Percentiles rank a stretch among this genome's conserved stretches.
These are phyloP conservation scores for Botrytis fragariae DNA, from an alignment of 2,329 filamentous ascomycete genomes.

Conservation along the genomic window DNA sequence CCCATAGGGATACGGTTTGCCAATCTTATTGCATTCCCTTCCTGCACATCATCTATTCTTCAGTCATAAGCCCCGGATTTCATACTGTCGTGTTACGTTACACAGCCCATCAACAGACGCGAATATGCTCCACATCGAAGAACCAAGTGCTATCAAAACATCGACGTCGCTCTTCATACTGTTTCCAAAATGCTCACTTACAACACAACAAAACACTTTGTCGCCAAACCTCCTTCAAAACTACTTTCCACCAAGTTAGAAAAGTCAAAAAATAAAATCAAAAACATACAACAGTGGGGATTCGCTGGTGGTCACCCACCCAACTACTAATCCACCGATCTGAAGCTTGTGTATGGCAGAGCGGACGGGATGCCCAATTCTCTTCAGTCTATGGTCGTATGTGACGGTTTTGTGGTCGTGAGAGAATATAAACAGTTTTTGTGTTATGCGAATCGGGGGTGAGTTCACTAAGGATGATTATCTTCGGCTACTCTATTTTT, in stretches of 20 bases:
- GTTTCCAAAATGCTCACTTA: not conserved
- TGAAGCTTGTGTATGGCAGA: constrained; percentile 13
- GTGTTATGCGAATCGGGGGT: not conserved
- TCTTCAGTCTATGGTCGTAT: too few species aligned
- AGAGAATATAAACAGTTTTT: not conserved
- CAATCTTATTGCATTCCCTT: not conserved
- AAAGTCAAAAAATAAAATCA: not conserved
- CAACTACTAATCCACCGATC: constrained; percentile 13
- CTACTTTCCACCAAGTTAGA: not conserved
- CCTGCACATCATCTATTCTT: not conserved
- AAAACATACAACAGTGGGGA: not conserved
- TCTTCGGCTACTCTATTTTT: not conserved
- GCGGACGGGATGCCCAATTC: constrained; percentile 13
- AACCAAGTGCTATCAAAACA: not conserved
- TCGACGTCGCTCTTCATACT: not conserved
- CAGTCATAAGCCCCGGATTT: too few species aligned
- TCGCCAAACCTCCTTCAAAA: not conserved
- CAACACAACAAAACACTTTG: not conserved
- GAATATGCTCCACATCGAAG: not conserved
- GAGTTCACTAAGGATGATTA: not conserved
- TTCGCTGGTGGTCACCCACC: constrained; percentile 11
- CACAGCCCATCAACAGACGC: not conserved
- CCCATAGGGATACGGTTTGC: not conserved
- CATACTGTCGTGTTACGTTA: not conserved
- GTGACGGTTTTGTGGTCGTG: rapidly evolving